Base-by-base conservation (phyloP, 1,139 yeast genomes). In the Eremothecium sinecaudum region DNA sequence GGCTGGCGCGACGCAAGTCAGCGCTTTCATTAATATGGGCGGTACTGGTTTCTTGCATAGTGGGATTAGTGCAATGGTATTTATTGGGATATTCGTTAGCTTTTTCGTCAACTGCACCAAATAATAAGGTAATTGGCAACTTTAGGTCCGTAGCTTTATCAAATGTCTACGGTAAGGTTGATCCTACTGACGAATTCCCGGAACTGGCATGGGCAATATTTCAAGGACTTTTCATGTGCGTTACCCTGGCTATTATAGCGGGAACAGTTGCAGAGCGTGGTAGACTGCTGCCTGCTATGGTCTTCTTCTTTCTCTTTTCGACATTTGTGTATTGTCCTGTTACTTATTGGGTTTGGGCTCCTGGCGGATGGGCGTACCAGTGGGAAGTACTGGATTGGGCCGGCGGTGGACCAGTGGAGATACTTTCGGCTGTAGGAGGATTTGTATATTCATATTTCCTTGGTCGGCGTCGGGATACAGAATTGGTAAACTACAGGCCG, bases 251-350 rank as follows among this genome's bases (percentile, higher is more conserved):
- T 39, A 87, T 90, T 64, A 64, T 86, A 42, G 84, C 90, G 25
- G 97, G 97, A 40, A 94, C 93, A n/a, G 73, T 81, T 33, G 95
- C 94, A 33, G 97, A 87, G 63, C 71, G 97, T 52, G 97, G 97
- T 37, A 66, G 96, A 32, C 71, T 90, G 35, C 64, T 84, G 32
- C 97, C 97, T 0, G 78, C 83, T 31, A 69, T 83, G 70, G 71
- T 90, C 9, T 83, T 87, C 51, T 59, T 81, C 25, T 87, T 87
- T 56, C 58, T 80, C 37, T 90, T 95, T 93, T 79, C 92, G 12
- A 87, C 98, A 1, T 52, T 83, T 5, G 97, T 86, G 11, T 90
- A 87, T 60, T 81, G 93, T 57, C 97, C 97, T 0, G 73, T 90
- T 15, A 92, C 90, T 4, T 82, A 76, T 61, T 87, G 97, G 96